phyloP scores from a whole-genome alignment of 768 basidiomycete species.

The Pholiota molesta region DNA sequence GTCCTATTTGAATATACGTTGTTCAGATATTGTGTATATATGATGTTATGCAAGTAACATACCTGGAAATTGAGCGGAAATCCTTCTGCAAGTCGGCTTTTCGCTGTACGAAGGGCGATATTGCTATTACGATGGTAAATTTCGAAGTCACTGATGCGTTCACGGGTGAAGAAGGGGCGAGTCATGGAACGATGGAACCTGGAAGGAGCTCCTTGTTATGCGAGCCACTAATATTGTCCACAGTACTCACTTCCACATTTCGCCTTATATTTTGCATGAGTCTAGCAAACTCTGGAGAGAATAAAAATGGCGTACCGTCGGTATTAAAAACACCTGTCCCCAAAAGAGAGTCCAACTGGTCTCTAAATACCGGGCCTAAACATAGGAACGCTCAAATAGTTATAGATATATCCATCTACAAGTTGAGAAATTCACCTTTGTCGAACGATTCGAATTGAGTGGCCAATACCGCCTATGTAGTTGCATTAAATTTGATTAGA shows the following conservation, averaged over 20 bases:
- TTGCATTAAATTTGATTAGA: background rate
- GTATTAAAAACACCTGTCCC: slow-evolving; percentile 64
- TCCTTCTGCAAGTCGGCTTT: slow-evolving; percentile 45
- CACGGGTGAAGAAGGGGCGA: slow-evolving; percentile 69
- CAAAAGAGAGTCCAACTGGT: slow-evolving; percentile 39
- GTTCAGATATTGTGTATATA: background rate
- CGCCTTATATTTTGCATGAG: slow-evolving; percentile 39
- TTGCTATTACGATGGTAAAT: slow-evolving; percentile 60
- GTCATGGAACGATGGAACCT: slow-evolving; percentile 69
- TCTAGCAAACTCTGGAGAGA: background rate
- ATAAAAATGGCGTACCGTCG: slow-evolving; percentile 43
- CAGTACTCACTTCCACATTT: slow-evolving; percentile 64
- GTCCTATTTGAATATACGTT: slow-evolving; percentile 32
- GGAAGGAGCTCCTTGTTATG: background rate
- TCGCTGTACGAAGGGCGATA: slow-evolving; percentile 46
- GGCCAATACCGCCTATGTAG: slow-evolving; percentile 48
- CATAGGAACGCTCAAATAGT: background rate
- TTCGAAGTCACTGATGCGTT: slow-evolving; percentile 64
- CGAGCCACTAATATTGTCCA: background rate
- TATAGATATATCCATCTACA: background rate
- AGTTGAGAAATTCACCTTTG: slow-evolving; percentile 35
- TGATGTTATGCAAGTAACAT: background rate
- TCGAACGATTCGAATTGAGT: slow-evolving; percentile 52
- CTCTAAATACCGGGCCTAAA: slow-evolving; percentile 26
- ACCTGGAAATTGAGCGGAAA: slow-evolving; percentile 65